These are phyloP conservation scores for Amanita molliuscula DNA, from an alignment of 768 basidiomycete species.

Conservation along the genomic window DNA sequence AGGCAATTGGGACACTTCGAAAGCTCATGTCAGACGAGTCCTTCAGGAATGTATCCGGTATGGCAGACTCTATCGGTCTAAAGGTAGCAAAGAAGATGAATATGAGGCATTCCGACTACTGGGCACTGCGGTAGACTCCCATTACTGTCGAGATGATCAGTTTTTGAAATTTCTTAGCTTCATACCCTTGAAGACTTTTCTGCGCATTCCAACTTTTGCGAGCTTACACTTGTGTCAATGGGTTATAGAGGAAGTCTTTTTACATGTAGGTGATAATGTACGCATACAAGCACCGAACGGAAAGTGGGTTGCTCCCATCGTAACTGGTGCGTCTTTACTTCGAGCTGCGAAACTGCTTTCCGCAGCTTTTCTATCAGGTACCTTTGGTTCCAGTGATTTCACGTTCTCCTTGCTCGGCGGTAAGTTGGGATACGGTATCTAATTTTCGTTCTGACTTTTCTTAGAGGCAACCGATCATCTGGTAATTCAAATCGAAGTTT, in stretches of 20 bases:
- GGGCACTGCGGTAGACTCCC: constrained; percentile 47
- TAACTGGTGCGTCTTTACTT: constrained; percentile 43
- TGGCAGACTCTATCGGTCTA: constrained; percentile 53
- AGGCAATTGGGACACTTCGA: constrained; percentile 84
- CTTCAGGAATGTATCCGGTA: constrained; percentile 72
- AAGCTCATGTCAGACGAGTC: constrained; percentile 61
- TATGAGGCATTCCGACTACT: constrained; percentile 78
- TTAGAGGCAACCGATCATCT: constrained; percentile 57
- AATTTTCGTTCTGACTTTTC: background rate
- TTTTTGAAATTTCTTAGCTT: constrained; percentile 28
- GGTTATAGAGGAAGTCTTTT: constrained; percentile 71
- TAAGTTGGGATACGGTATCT: constrained; percentile 21
- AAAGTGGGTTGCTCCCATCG: constrained; percentile 66
- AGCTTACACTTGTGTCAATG: constrained; percentile 64
- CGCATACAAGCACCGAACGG: constrained; percentile 69
- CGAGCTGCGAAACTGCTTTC: background rate
- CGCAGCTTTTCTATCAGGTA: constrained; percentile 26
- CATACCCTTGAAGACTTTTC: constrained; percentile 83
- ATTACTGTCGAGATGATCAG: background rate
- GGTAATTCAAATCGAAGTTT: constrained; percentile 21
- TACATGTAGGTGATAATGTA: constrained; percentile 78
- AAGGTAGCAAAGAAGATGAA: constrained; percentile 52
- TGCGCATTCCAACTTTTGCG: constrained; percentile 88
- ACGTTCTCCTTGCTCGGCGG: constrained; percentile 67
- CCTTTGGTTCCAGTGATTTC: constrained; percentile 75